Conservation (phyloP, 169 alveolate genomes). For the Miamiensis avidus region DNA sequence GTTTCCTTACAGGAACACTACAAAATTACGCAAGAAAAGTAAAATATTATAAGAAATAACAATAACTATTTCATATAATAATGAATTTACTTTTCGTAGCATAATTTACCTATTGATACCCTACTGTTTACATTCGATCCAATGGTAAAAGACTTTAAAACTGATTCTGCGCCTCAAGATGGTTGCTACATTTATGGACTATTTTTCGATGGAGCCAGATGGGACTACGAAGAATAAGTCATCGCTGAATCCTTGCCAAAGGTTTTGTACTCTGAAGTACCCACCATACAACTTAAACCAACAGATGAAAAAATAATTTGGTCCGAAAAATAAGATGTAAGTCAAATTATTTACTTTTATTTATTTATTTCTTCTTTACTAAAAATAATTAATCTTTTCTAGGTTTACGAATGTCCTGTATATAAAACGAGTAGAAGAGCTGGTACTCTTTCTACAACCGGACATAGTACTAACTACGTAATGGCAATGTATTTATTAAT, state of each 20-base stretch:
- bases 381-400: neutral
- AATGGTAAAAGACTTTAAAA: constrained; percentile 52
- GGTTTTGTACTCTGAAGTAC: constrained; percentile 69
- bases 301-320: constrained; percentile 50
- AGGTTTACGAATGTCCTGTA: constrained; percentile 82
- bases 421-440: constrained; percentile 86
- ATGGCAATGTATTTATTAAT: constrained; percentile 80
- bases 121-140: constrained; percentile 77
- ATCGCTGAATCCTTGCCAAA: constrained; percentile 83
- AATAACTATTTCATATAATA: neutral
- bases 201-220: constrained; percentile 89
- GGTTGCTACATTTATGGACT: constrained; percentile 88
- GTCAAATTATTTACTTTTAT: constrained; percentile 1
- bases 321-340: constrained; percentile 17
- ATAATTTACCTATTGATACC: constrained; percentile 82
- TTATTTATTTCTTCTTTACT: neutral
- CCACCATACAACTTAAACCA: constrained; percentile 83
- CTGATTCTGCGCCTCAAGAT: constrained; percentile 67
- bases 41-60: neutral
- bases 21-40: constrained; percentile 83
- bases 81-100: constrained; percentile 7
- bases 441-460: constrained; percentile 92
- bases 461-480: constrained; percentile 92
- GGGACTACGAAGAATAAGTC: constrained; percentile 75
- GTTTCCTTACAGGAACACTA: constrained; percentile 81